phyloP scores from a whole-genome alignment of 2,329 filamentous ascomycete genomes.

The Ramichloridium luteum region DNA sequence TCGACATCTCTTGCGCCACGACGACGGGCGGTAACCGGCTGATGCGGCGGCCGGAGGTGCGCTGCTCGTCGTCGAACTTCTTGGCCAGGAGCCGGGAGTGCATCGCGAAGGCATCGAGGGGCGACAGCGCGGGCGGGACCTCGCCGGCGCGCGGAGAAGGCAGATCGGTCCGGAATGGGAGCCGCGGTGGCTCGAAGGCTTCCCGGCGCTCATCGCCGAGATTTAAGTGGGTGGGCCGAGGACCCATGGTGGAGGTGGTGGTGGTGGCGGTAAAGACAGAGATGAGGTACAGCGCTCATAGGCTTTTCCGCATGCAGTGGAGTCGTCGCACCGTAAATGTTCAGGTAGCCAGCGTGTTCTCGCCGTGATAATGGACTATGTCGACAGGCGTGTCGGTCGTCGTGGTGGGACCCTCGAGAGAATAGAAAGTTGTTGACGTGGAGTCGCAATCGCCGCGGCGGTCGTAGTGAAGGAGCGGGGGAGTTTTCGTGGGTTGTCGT shows the following conservation, averaged over 20 bases:
- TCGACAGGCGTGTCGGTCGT: too few relatives aligned
- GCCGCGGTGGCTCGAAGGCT: conserved; percentile 17
- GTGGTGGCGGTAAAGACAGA: conserved; percentile 2
- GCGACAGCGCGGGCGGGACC: conserved; percentile 78
- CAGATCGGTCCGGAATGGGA: conserved; percentile 25
- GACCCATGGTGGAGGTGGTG: conserved; percentile 17
- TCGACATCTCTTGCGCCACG: conserved; percentile 67
- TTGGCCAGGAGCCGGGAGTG: conserved; percentile 80
- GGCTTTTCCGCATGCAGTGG: too few relatives aligned
- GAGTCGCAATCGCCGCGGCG: too few relatives aligned
- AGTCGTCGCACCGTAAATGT: too few relatives aligned
- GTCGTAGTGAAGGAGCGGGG: too few relatives aligned
- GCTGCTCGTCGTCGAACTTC: conserved; percentile 65
- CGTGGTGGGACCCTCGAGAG: too few relatives aligned
- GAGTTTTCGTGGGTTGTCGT: too few relatives aligned
- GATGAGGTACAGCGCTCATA: too few relatives aligned
- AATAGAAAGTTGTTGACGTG: too few relatives aligned
- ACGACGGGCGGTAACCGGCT: conserved; percentile 76
- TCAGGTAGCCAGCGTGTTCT: too few relatives aligned
- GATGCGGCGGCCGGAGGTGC: conserved; percentile 57
- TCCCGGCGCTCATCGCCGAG: conserved; percentile 10
- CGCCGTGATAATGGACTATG: too few relatives aligned
- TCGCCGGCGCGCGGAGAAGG: conserved; percentile 41
- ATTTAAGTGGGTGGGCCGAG: conserved; percentile 17
- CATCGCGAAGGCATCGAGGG: conserved; percentile 85